Evolutionary conservation across 345 rosid genomes (phyloP), one percentile per base, ranked within the genome.

Genomic region (Durio zibethinus): DNA sequence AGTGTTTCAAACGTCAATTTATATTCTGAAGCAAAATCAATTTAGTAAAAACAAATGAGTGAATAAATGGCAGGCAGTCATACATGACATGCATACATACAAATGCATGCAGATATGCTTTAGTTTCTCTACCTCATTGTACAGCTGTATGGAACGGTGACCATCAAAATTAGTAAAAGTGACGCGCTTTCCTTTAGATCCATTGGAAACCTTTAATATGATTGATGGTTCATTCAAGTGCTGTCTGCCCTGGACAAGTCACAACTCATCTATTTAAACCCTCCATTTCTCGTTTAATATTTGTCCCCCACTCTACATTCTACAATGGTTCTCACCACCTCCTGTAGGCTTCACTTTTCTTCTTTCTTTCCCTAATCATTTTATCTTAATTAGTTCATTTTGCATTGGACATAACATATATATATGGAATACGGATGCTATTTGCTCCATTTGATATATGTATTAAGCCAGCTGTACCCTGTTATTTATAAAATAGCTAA

Each of bases 121-220:
- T 70, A 23, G 53, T n/a, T n/a, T n/a, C n/a, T 48, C 11, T 12
- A 1, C 42, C 23, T 29, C 60, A 42, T 48, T 36, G 42, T 70
- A 70, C 74, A 70, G 74, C 74, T 70, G 42, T 48, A 64, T 71
- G 73, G 21, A 80, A 77, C 36, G 78, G 76, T 75, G 77, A 66
- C 78, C 86, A 77, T 80, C 77, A 38, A 77, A 64, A 65, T 25
- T 66, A 29, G 77, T 47, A 25, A 25, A 76, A 69, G 67, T 52
- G 35, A 48, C 16, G 0, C 15, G 43, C 23, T 78, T 75, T 67
- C 5, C 38, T 2, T 20, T 18, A 45, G 78, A 73, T 73, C 68
- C 82, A 69, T 27, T 31, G n/a, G 76, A n/a, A 1, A 54, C 52
- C 8, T 70, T 48, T 12, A 40, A 54, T 35, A 68, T 67, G 57